Evolutionary conservation across 495 filamentous ascomycete genomes (phyloP).

Genomic region (Aspergillus carlsbadensis): DNA sequence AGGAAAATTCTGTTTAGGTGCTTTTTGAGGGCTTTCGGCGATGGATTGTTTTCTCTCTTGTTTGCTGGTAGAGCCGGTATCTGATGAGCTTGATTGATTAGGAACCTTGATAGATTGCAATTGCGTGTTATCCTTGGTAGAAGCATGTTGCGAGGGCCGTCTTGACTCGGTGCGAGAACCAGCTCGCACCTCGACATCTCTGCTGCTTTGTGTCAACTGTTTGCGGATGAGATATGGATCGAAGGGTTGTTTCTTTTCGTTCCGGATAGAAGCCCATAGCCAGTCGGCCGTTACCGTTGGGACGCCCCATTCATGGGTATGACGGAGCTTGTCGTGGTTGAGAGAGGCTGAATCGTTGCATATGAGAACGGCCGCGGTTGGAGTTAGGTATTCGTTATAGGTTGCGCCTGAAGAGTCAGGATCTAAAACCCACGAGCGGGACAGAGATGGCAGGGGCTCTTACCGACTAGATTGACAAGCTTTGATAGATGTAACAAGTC

Average conservation of each 20-base stretch:
- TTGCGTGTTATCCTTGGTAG: slow-evolving; percentile 1
- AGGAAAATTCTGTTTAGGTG: too few relatives aligned
- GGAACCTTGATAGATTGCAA: not conserved
- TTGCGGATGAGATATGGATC: slow-evolving; percentile 43
- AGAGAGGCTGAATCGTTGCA: slow-evolving; percentile 55
- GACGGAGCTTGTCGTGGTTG: slow-evolving; percentile 74
- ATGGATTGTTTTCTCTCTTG: not conserved
- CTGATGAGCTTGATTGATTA: slow-evolving; percentile 22
- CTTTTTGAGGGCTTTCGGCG: not conserved
- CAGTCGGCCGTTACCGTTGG: slow-evolving; percentile 76
- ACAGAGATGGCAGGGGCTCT: slow-evolving; percentile 10
- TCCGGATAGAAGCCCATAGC: slow-evolving; percentile 77
- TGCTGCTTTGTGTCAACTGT: slow-evolving; percentile 25
- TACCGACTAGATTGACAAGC: slow-evolving; percentile 70
- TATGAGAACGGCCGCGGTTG: slow-evolving; percentile 65
- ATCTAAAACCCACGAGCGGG: not conserved
- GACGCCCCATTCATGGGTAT: slow-evolving; percentile 69
- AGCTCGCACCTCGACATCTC: slow-evolving; percentile 22
- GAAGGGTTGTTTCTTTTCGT: slow-evolving; percentile 52
- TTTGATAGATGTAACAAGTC: slow-evolving; percentile 82
- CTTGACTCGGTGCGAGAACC: slow-evolving; percentile 18
- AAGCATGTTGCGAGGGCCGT: not conserved
- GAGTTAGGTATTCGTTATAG: slow-evolving; percentile 73
- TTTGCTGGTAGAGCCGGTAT: slow-evolving; percentile 21
- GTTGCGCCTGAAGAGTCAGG: slow-evolving; percentile 48